Percentiles rank a stretch among this genome's conserved stretches.
Evolutionary conservation across 1,139 yeast genomes (phyloP).

Genomic region (Diutina rugosa): DNA sequence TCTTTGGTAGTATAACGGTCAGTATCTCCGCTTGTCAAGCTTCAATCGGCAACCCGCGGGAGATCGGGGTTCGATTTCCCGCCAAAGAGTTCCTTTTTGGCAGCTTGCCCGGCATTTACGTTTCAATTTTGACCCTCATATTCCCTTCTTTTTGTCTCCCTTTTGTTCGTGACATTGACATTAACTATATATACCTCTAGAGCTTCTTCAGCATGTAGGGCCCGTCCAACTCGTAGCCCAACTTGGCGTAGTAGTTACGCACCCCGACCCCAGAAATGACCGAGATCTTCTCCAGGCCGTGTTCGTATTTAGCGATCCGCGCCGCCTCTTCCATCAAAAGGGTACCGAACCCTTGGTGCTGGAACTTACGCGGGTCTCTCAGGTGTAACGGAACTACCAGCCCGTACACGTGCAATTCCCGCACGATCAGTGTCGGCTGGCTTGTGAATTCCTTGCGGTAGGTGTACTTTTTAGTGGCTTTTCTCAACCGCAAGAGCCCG

Average conservation of each 20-base stretch:
- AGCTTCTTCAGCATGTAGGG: slow-evolving; percentile 78
- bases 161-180: background rate
- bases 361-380: slow-evolving; percentile 96
- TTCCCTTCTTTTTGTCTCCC: no score
- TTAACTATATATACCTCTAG: background rate
- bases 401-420: slow-evolving; percentile 96
- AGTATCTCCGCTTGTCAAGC: no score
- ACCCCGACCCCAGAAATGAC: slow-evolving; percentile 98
- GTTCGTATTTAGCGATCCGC: slow-evolving; percentile 89
- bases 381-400: slow-evolving; percentile 95
- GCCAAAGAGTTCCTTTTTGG: no score
- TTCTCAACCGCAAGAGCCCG: slow-evolving; percentile 78
- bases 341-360: slow-evolving; percentile 98
- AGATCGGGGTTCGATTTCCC: no score
- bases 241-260: slow-evolving; percentile 81
- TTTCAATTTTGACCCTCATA: no score
- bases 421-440: slow-evolving; percentile 83
- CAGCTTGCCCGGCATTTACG: no score
- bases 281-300: slow-evolving; percentile 80
- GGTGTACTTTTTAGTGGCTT: slow-evolving; percentile 81
- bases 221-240: slow-evolving; percentile 89
- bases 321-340: slow-evolving; percentile 97
- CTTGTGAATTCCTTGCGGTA: slow-evolving; percentile 77
- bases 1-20: no score
- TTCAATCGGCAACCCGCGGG: no score